A percentile compares a stretch with the other conserved stretches of the same genome.
phyloP scores from a whole-genome alignment of 1,139 yeast species.

The Candida glucosophila region DNA sequence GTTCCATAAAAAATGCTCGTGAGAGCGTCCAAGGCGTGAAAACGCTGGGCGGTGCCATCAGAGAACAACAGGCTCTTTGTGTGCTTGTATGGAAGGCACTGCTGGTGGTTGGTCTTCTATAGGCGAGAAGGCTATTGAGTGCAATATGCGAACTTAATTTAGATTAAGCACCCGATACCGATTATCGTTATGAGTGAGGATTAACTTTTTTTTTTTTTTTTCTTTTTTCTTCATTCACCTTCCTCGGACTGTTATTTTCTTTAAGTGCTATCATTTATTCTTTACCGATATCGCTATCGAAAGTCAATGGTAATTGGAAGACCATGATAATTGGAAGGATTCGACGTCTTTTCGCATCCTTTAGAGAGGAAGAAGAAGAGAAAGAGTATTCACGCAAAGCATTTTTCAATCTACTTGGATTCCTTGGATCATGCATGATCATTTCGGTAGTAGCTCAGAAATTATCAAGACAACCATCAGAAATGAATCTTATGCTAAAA shows the following conservation, averaged over 20 bases:
- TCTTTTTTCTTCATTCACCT: not conserved
- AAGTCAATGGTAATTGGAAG: not conserved
- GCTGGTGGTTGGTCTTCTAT: conserved; percentile 60
- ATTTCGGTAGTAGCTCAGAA: conserved; percentile 77
- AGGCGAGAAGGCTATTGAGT: conserved; percentile 50
- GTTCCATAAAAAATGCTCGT: conserved; percentile 33
- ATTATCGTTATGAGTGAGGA: conserved; percentile 50
- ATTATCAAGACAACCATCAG: conserved; percentile 32
- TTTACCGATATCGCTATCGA: too few species aligned
- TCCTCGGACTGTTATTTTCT: too few species aligned
- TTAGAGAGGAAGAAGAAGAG: conserved; percentile 81
- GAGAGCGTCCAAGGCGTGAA: conserved; percentile 65
- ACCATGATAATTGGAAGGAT: conserved; percentile 55
- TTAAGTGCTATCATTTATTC: too few species aligned
- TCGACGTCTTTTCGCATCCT: conserved; percentile 71
- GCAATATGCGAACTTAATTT: conserved; percentile 61
- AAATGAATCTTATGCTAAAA: conserved; percentile 9
- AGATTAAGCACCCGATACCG: conserved; percentile 70
- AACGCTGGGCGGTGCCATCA: conserved; percentile 72
- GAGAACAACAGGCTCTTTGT: conserved; percentile 31
- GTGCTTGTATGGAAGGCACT: conserved; percentile 56
- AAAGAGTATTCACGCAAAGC: conserved; percentile 69
- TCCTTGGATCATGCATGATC: conserved; percentile 69
- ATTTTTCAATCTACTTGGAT: conserved; percentile 74
- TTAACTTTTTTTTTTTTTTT: conserved; percentile 11